Conservation (phyloP, 768 basidiomycete genomes). For the Ramaria sp. region DNA sequence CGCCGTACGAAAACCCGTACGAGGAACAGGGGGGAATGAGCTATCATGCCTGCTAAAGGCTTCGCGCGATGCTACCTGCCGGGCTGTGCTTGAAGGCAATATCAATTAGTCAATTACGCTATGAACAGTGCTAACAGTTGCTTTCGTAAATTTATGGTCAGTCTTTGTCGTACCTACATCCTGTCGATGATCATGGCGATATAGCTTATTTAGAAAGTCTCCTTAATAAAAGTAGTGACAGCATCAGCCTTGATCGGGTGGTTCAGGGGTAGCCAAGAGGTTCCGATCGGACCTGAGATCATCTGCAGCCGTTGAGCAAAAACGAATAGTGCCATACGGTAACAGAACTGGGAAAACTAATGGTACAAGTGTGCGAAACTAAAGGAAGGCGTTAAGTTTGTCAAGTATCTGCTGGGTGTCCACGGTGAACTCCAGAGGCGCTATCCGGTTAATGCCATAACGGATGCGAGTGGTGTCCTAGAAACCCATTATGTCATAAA, state of each 20-base stretch:
- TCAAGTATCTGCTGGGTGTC: conserved; percentile 2
- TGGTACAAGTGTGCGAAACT: background rate
- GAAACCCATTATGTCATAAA: background rate
- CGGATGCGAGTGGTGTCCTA: conserved; percentile 78
- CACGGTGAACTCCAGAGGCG: conserved; percentile 40
- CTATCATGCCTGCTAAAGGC: conserved; percentile 77
- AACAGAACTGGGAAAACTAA: no score
- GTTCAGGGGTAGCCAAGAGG: no score
- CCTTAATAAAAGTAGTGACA: background rate
- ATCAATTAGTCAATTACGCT: conserved; percentile 1
- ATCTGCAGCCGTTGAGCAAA: no score
- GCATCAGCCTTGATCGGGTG: background rate
- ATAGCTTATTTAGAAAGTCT: background rate
- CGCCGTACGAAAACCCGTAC: conserved; percentile 35
- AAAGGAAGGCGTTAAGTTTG: background rate
- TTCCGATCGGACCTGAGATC: no score
- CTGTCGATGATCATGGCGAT: background rate
- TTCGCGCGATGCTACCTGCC: conserved; percentile 76
- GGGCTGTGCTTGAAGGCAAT: conserved; percentile 41
- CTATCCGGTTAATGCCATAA: conserved; percentile 68
- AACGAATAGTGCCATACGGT: no score
- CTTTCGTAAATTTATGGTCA: no score
- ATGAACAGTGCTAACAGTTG: background rate
- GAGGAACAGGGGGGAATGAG: conserved; percentile 87
- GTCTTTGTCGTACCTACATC: background rate